Conservation (phyloP, 129 eudicot genomes). For the sunflower (Helianthus annuus) region HanXRQr2.0-SUNRISE NC_035442.2:108487981-108488480, state of each 20-base stretch:
- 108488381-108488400: constrained; percentile 59
- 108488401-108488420: constrained; percentile 56
- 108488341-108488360: constrained; percentile 67
- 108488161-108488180: constrained; percentile 63
- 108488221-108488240: constrained; percentile 38
- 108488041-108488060: constrained; percentile 73
- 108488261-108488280: constrained; percentile 82
- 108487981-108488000: constrained; percentile 68
- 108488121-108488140: constrained; percentile 65
- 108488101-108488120: constrained; percentile 66
- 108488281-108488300: constrained; percentile 57
- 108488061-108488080: constrained; percentile 51
- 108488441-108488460: constrained; percentile 44
- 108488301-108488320: constrained; percentile 52
- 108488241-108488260: constrained; percentile 48
- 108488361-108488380: constrained; percentile 60
- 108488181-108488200: constrained; percentile 86
- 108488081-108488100: constrained; percentile 40
- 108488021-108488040: constrained; percentile 71
- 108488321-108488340: constrained; percentile 64
- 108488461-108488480: constrained; percentile 69
- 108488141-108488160: constrained; percentile 81
- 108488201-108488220: constrained; percentile 56
- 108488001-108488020: constrained; percentile 54
- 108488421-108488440: constrained; percentile 52